Conservation (phyloP, 1,284 basidiomycete species). For the Pascua guehoae region DNA sequence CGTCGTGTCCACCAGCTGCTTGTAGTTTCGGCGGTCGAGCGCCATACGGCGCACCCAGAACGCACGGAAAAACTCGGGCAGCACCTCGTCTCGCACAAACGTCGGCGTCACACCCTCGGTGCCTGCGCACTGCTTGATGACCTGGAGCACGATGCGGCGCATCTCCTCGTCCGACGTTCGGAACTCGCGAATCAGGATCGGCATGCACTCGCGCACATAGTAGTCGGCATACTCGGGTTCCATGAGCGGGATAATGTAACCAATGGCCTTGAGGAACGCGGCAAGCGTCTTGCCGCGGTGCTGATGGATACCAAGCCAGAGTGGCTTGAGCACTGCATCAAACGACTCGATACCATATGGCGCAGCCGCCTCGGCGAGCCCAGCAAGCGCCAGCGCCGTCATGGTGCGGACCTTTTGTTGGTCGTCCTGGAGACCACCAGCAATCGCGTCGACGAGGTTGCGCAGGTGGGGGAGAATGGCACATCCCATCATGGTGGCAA, state of each 20-base stretch:
- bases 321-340: slow-evolving; percentile 94
- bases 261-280: slow-evolving; percentile 97
- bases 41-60: slow-evolving; percentile 99
- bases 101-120: slow-evolving; percentile 92
- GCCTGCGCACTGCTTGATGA: slow-evolving; percentile 97
- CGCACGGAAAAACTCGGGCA: slow-evolving; percentile 99
- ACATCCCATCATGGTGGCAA: slow-evolving; percentile 99
- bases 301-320: slow-evolving; percentile 96
- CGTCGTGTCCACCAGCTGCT: slow-evolving; percentile 96
- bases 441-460: slow-evolving; percentile 94
- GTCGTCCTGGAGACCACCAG: slow-evolving; percentile 92
- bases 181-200: slow-evolving; percentile 98
- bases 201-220: slow-evolving; percentile 95
- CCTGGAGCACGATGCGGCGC: slow-evolving; percentile 99
- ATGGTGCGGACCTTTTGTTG: slow-evolving; percentile 99
- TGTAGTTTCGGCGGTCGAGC: slow-evolving; percentile 90
- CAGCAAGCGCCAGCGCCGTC: slow-evolving; percentile 95
- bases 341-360: slow-evolving; percentile 99
- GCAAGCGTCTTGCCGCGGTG: slow-evolving; percentile 98
- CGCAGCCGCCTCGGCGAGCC: slow-evolving; percentile 92
- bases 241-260: slow-evolving; percentile 99
- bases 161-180: slow-evolving; percentile 99
- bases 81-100: slow-evolving; percentile 94
- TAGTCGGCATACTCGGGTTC: slow-evolving; percentile 98
- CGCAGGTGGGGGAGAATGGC: slow-evolving; percentile 96